A percentile compares a stretch with the other conserved stretches of the same genome.
Evolutionary conservation across 129 eudicot species (phyloP).

Genomic region (Mikania micrantha): DNA sequence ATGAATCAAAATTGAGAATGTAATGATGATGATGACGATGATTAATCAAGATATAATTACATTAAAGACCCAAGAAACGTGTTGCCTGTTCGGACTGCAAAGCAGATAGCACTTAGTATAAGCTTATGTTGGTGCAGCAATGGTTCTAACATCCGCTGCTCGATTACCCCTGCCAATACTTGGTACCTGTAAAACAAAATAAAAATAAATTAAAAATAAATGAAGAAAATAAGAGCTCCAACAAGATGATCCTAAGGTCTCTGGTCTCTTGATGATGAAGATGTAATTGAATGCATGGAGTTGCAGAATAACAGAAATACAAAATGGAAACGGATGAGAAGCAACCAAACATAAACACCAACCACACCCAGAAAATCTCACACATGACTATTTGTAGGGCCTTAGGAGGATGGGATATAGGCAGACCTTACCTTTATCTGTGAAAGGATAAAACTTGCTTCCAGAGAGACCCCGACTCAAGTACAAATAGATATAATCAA

Average conservation of each 20-base stretch:
- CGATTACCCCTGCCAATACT: conserved; percentile 82
- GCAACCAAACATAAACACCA: no score
- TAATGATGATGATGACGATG: neutral
- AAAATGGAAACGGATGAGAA: no score
- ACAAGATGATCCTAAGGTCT: neutral
- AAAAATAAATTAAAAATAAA: neutral
- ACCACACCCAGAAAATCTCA: no score
- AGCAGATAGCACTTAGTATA: conserved; percentile 65
- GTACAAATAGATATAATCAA: no score
- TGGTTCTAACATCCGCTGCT: conserved; percentile 74
- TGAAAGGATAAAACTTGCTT: no score
- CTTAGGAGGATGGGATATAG: no score
- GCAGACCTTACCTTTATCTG: no score
- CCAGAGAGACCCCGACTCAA: no score
- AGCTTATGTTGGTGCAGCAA: conserved; percentile 74
- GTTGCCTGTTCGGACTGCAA: conserved; percentile 90
- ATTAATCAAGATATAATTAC: conserved; percentile 33
- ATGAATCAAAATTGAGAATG: neutral
- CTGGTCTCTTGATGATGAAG: no score
- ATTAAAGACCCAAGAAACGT: conserved; percentile 73
- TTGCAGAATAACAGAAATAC: no score
- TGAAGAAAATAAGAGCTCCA: neutral
- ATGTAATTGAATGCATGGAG: no score
- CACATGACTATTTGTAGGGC: no score
- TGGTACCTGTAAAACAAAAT: conserved; percentile 57